Base-by-base conservation (phyloP, 1,139 yeast species). In the Saccharomyces hybrid region DNA sequence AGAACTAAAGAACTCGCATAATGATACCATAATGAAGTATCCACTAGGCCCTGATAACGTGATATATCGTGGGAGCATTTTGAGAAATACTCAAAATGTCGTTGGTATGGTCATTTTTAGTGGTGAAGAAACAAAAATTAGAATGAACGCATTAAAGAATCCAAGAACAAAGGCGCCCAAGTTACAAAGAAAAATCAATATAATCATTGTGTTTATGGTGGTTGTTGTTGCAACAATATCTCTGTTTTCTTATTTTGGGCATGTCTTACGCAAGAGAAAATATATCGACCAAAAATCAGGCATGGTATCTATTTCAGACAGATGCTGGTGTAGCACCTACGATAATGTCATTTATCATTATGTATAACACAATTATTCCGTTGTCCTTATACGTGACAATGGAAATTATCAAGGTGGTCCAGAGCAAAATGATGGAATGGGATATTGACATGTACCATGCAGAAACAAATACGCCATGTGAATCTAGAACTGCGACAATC, bases 361-460 rank as follows among this genome's bases (percentile, higher is more conserved):
- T 95, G 98, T 93, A 86, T 75, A 93, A 93, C 67, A 93, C 99
- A 0, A 78, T 95, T 73, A 95, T 95, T 67, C 99, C 99, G 0
- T 76, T 93, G 44, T 93, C 99, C 0, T 80, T 95, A 48, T 95
- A 95, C 66, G 99, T 93, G 31, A 90, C 98, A 0, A 88, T 93
- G 91, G 99, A 95, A 67, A 86, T 93, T 58, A 90, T 93, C 65
- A 93, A 93, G 68, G 86, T 88, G 2, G 81, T 86, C 73, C 99
- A 95, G 69, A 78, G 90, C 70, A 71, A 85, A 48, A 75, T 91
- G 58, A 74, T 95, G 64, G 96, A 89, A 67, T 83, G 82, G 78
- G 99, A 95, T 71, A 80, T 93, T 52, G 99, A 95, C 70, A 89
- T 95, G 97, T 95, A 93, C 66, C 90, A 93, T 68, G 78, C 75